phyloP scores from a whole-genome alignment of 106 monocot species.

The Dioscorea alata region DNA sequence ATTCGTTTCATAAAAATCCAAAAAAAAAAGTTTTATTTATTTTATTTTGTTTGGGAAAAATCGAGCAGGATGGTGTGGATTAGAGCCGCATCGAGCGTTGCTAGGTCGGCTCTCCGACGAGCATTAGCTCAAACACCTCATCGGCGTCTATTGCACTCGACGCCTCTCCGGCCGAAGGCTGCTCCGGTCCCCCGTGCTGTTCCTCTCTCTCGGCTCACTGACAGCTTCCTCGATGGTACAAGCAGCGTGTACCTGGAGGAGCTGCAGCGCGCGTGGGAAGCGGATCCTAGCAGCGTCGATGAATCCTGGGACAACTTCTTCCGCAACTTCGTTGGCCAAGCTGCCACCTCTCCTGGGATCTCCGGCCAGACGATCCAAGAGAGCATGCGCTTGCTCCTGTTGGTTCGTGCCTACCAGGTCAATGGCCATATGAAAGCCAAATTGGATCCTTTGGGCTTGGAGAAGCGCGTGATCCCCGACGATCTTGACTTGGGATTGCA shows the following conservation, averaged over 20 bases:
- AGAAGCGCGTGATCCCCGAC: constrained; percentile 49
- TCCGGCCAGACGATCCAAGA: constrained; percentile 99
- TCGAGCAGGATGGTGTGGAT: no score
- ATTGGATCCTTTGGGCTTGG: constrained; percentile 76
- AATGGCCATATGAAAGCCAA: constrained; percentile 90
- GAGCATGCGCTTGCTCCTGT: constrained; percentile 81
- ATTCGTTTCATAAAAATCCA: no score
- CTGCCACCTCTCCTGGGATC: constrained; percentile 52
- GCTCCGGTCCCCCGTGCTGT: no score
- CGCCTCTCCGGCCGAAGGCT: no score
- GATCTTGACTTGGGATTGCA: constrained; percentile 57
- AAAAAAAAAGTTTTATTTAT: no score
- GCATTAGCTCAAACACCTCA: no score
- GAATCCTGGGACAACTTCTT: constrained; percentile 92
- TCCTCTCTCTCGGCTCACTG: no score
- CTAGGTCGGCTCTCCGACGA: no score
- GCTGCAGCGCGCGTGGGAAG: constrained; percentile 89
- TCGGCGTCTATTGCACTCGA: no score
- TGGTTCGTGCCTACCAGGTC: constrained; percentile 88
- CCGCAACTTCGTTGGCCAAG: no score
- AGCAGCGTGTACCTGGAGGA: constrained; percentile 95
- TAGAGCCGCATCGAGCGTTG: no score
- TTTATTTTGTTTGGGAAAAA: no score
- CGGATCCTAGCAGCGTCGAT: constrained; percentile 81
- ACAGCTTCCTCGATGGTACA: constrained; percentile 64